phyloP scores from a whole-genome alignment of 257 asterid species.

The Nicotiana benthamiana region DNA sequence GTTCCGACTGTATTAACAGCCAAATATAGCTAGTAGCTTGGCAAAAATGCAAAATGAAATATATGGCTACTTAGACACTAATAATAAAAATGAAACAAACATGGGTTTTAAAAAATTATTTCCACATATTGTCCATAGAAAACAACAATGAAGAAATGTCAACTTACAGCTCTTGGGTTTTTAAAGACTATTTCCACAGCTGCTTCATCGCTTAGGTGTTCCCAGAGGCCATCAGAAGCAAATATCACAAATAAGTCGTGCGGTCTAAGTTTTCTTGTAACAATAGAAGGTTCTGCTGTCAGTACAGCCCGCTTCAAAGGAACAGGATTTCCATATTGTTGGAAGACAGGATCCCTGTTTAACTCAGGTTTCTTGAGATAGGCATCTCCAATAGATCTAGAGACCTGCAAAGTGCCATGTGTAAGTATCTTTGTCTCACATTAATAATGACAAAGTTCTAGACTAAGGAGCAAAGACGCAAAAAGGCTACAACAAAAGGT shows the following conservation, averaged over 20 bases:
- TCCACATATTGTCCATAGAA: not conserved
- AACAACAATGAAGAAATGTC: not conserved
- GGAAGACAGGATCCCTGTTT: conserved; percentile 18
- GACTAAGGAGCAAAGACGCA: not conserved
- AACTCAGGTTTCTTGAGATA: conserved; percentile 25
- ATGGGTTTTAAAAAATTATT: no score
- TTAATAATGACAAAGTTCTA: not conserved
- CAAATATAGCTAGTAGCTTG: not conserved
- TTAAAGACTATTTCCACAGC: conserved; percentile 23
- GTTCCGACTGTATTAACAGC: not conserved
- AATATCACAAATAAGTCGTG: conserved; percentile 26
- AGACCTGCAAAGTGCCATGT: conserved; percentile 16
- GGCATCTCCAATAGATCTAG: conserved; percentile 28
- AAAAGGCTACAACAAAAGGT: not conserved
- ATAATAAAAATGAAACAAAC: not conserved
- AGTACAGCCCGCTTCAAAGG: conserved; percentile 19
- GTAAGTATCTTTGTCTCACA: not conserved
- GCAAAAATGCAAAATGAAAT: not conserved
- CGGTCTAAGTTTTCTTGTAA: conserved; percentile 10
- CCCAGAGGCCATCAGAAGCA: conserved; percentile 35
- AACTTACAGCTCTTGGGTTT: conserved; percentile 24
- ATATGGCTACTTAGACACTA: not conserved
- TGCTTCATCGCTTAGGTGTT: conserved; percentile 22
- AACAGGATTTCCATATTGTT: conserved; percentile 11
- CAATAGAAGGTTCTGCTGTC: conserved; percentile 24